Base-by-base conservation (phyloP, 345 rosid species). In the Pseudoturritis turrita region DNA sequence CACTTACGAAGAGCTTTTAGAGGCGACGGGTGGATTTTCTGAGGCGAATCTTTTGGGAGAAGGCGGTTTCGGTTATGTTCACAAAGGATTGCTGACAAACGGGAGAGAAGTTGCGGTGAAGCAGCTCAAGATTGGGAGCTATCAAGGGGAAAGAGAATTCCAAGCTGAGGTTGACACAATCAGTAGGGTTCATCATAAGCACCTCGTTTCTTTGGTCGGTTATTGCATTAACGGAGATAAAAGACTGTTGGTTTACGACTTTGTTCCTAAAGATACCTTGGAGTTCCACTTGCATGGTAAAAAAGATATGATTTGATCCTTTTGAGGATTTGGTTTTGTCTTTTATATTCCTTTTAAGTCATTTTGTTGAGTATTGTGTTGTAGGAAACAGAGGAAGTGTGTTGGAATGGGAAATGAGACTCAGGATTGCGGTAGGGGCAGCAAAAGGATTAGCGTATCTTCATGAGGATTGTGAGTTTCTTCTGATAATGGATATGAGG, bases 401-500 rank as follows among this genome's bases (percentile, higher is more conserved):
- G 49, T 73, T 91, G 91, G 92, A 86, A 44, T 89, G 94, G 92
- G 76, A 84, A 6, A 79, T 80, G 3, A 91, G 98, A 83, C 69
- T 89, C 7, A 86, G 77, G 76, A 85, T 94, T 74, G 96, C 98
- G 40, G 17, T 94, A 59, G 98, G 98, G 41, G 81, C 97, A 5
- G 95, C 98, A 2, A 91, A 82, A 70, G 98, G 98, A 60, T 88
- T 91, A 72, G 91, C 96, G 4, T 94, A 91, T 76, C 85, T 94
- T 47, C 98, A 94, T 74, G 98, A 94, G 85, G 97, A 89, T 75
- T 94, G 98, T 91, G 80, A 77, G 96, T 54, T 18, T 54, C 43
- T 14, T 46, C 21, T 65, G 5, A 15, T 26, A 4, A 44, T 17
- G 26, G 6, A 14, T 21, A 33, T 33, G 21, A 17, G 0, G 26